phyloP scores from a whole-genome alignment of 225 moss, liverwort and hornwort species.

The Sphagnum tenellum region DNA sequence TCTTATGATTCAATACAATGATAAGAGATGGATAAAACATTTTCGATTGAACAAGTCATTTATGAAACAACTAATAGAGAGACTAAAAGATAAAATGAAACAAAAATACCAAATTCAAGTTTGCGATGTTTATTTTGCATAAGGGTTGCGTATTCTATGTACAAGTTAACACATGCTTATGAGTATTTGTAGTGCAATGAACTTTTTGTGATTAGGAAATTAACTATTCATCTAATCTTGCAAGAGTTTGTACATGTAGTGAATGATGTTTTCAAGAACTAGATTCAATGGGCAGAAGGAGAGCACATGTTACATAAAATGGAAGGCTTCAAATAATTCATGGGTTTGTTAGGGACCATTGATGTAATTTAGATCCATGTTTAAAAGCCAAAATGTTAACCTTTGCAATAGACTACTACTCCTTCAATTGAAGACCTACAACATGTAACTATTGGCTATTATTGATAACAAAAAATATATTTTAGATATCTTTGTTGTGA shows the following conservation, averaged over 20 bases:
- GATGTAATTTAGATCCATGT: not conserved
- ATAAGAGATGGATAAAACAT: not conserved
- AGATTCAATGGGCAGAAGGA: not conserved
- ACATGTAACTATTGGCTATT: not conserved
- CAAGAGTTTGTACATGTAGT: not conserved
- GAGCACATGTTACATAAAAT: not conserved
- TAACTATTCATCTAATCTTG: not conserved
- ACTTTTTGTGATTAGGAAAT: not conserved
- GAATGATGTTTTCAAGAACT: not conserved
- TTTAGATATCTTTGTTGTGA: not conserved
- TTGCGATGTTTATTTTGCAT: not conserved
- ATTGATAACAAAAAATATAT: not conserved
- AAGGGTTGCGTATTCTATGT: not conserved
- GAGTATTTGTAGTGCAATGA: not conserved
- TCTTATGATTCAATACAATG: not conserved
- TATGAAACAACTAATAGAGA: not conserved
- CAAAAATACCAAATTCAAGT: not conserved
- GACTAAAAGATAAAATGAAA: not conserved
- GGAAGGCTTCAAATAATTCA: not conserved
- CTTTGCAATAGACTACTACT: not conserved
- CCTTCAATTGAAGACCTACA: not conserved
- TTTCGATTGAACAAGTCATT: not conserved
- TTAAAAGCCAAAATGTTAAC: too few species aligned
- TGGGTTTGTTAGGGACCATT: not conserved
- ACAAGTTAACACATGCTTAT: not conserved